Evolutionary conservation across 1,284 basidiomycete species (phyloP).

Genomic region (Ganoderma sp.): DNA sequence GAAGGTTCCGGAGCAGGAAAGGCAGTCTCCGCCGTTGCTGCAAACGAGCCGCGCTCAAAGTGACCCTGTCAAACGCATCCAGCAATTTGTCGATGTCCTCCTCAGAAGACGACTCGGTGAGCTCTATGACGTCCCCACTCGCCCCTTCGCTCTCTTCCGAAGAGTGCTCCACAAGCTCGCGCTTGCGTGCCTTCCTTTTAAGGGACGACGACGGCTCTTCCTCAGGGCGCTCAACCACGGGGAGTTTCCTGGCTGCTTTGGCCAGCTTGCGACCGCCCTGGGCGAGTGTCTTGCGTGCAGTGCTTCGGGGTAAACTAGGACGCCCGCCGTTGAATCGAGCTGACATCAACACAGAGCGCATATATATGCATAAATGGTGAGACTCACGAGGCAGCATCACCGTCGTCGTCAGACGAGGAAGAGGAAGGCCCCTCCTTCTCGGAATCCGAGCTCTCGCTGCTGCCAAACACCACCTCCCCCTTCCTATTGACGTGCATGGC

Average conservation of each 20-base stretch:
- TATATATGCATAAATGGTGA: background rate
- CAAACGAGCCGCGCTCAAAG: slow-evolving; percentile 35
- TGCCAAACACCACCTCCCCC: slow-evolving; percentile 12
- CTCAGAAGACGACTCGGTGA: slow-evolving; percentile 24
- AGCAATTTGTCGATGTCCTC: slow-evolving; percentile 40
- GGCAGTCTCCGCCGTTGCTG: slow-evolving; percentile 45
- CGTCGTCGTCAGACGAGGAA: slow-evolving; percentile 7
- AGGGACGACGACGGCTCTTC: no score
- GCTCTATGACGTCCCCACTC: slow-evolving; percentile 22
- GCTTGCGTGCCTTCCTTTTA: slow-evolving; percentile 11
- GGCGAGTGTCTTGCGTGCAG: slow-evolving; percentile 4
- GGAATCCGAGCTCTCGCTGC: slow-evolving; percentile 14
- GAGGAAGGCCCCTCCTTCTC: slow-evolving; percentile 7
- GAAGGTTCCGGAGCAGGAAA: slow-evolving; percentile 58
- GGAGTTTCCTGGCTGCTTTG: slow-evolving; percentile 22
- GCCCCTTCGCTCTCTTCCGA: background rate
- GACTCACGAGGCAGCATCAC: background rate
- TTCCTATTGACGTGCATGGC: slow-evolving; percentile 11
- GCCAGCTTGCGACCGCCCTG: background rate
- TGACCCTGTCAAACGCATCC: slow-evolving; percentile 42
- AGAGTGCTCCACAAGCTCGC: background rate
- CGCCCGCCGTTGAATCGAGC: background rate
- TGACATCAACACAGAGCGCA: background rate
- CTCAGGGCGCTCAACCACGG: background rate
- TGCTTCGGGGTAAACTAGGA: background rate